phyloP scores from a whole-genome alignment of 208 protist genomes.

The Kentomonas sorsogonicus region DNA sequence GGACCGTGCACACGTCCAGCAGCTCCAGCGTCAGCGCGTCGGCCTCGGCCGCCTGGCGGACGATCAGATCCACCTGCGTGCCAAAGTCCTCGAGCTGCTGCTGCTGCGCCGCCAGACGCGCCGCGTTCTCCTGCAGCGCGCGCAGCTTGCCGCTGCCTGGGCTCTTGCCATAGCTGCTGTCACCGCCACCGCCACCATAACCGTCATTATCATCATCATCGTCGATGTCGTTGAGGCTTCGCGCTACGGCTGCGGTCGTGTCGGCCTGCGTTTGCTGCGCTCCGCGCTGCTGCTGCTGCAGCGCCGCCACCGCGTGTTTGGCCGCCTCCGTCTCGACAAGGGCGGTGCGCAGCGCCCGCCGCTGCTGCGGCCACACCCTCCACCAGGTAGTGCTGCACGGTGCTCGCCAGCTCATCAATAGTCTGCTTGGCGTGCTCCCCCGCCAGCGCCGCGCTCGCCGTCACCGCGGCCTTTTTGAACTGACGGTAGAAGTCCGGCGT shows the following conservation, averaged over 20 bases:
- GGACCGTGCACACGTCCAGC: constrained; percentile 34
- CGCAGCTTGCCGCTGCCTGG: constrained; percentile 19
- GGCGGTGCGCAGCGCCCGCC: not conserved
- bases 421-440: constrained; percentile 48
- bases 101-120: constrained; percentile 9
- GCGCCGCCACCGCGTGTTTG: not conserved
- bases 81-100: constrained; percentile 16
- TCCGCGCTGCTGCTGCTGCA: not conserved
- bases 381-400: constrained; percentile 21
- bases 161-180: too few relatives aligned
- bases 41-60: constrained; percentile 39
- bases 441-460: constrained; percentile 56
- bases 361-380: not conserved
- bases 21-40: constrained; percentile 41
- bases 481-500: too few relatives aligned
- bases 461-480: constrained; percentile 56
- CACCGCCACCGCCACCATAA: too few relatives aligned
- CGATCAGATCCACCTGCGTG: constrained; percentile 21
- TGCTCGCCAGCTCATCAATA: constrained; percentile 25
- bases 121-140: constrained; percentile 16
- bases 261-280: constrained; percentile 1
- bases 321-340: not conserved
- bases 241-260: too few relatives aligned
- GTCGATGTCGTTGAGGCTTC: too few relatives aligned
- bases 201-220: too few relatives aligned